Base-by-base conservation (phyloP, 139 green algal species). In the Dunaliella primolecta region DNA sequence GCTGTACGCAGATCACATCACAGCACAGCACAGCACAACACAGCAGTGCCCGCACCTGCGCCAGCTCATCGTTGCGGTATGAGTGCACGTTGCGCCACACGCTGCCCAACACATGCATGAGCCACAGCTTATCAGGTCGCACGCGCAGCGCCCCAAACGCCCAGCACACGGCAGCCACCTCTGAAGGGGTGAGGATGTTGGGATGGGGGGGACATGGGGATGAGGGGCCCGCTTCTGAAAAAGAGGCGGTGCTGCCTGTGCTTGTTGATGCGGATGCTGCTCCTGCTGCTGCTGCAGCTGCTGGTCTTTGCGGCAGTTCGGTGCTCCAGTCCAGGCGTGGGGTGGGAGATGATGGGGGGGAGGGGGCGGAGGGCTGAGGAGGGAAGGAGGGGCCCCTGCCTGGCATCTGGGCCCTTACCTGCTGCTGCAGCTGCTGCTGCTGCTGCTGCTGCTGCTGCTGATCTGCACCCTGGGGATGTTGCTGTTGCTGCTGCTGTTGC, bases 31-130 rank as follows among this genome's bases (percentile, higher is more conserved):
- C n/a, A n/a, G n/a, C n/a, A n/a, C n/a, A n/a, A n/a, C n/a, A n/a
- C n/a, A n/a, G n/a, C n/a, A n/a, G n/a, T n/a, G n/a, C n/a, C n/a
- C 75, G 2, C 75, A 80, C 75, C 75, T 80, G 75, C 2, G 75
- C 75, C n/a, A 80, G 75, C 75, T 80, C 75, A 32, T 80, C 75
- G 2, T 32, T n/a, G 2, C 75, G 32, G 75, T 38, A 80, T 2
- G 29, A 29, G 1, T 23, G n/a, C 7, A 23, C 21, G 2, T 32
- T 27, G n/a, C 30, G 32, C n/a, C 75, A 80, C n/a, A 80, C 2
- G n/a, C 1, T 2, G 29, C n/a, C 75, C 29, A 80, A 30, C 29
- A 80, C 24, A 30, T 80, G n/a, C 2, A 27, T 11, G 29, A 80
- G 75, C 75, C 75, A 80, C 30, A 37, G 36, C n/a, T n/a, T 32